Percentiles rank a stretch among this genome's conserved stretches.
These are phyloP conservation scores for Coemansia javaensis DNA, from an alignment of 192 early-diverging fungal genomes.

Conservation along the genomic window DNA sequence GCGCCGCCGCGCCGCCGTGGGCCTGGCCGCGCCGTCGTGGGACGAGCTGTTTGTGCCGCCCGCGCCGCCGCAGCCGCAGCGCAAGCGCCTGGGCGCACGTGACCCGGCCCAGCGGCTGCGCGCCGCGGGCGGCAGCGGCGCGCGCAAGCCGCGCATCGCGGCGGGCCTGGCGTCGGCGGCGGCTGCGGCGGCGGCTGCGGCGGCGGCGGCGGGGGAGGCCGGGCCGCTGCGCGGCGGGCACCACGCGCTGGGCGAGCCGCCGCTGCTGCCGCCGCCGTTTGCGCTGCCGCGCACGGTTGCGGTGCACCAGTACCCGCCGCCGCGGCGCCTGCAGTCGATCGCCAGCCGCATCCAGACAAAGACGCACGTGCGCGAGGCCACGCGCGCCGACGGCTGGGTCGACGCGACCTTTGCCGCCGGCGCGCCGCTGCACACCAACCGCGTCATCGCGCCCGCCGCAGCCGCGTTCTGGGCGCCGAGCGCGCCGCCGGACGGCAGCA, in stretches of 20 bases:
- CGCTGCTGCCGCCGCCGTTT: constrained; percentile 28
- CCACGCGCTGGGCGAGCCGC: constrained; percentile 1
- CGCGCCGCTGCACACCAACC: constrained; percentile 7
- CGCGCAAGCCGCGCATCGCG: constrained; percentile 16
- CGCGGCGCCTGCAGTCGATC: constrained; percentile 10
- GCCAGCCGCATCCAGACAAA: constrained; percentile 16
- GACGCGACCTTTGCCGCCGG: constrained; percentile 27
- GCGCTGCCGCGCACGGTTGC: constrained; percentile 28
- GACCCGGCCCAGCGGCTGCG: constrained; percentile 24
- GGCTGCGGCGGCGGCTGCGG: constrained; percentile 1
- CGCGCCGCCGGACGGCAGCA: constrained; percentile 1
- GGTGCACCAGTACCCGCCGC: constrained; percentile 33
- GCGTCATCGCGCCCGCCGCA: constrained; percentile 4
- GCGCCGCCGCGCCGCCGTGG: constrained; percentile 32
- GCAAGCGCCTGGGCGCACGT: constrained; percentile 18
- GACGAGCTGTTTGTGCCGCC: constrained; percentile 48
- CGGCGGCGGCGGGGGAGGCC: constrained; percentile 10
- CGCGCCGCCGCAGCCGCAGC: constrained; percentile 14
- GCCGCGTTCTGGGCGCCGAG: constrained; percentile 29
- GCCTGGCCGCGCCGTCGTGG: neutral
- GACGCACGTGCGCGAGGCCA: constrained; percentile 5
- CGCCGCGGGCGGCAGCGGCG: no score
- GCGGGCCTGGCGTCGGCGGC: constrained; percentile 19
- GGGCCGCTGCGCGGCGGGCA: constrained; percentile 1
- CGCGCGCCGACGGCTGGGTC: constrained; percentile 18